A percentile compares a stretch with the other conserved stretches of the same genome.
These are phyloP conservation scores for Magnusiomyces clavatus DNA, from an alignment of 1,139 yeast genomes.

Conservation along the genomic window DNA sequence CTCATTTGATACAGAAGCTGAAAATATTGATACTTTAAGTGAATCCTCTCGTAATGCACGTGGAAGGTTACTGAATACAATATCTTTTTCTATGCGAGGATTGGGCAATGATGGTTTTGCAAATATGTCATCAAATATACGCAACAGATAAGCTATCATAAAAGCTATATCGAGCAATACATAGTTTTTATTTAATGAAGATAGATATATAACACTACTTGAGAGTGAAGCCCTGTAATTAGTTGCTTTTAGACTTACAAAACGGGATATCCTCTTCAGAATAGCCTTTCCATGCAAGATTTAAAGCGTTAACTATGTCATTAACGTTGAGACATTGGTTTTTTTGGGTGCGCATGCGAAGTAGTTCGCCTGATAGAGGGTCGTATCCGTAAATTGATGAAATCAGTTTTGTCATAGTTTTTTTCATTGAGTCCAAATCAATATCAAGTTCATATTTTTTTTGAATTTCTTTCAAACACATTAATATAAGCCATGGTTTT, in stretches of 20 bases:
- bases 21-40: slow-evolving; percentile 8
- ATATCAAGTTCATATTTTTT: slow-evolving; percentile 3
- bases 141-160: no score
- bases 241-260: no score
- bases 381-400: slow-evolving; percentile 3
- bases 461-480: slow-evolving; percentile 3
- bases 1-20: slow-evolving; percentile 11
- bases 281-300: slow-evolving; percentile 12
- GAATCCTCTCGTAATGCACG: slow-evolving; percentile 10
- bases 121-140: no score
- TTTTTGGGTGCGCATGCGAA: slow-evolving; percentile 8
- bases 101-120: no score
- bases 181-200: no score
- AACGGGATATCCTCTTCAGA: neutral
- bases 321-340: slow-evolving; percentile 2
- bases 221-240: no score
- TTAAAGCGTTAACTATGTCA: slow-evolving; percentile 11
- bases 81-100: slow-evolving; percentile 12
- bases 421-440: slow-evolving; percentile 32
- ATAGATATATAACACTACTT: no score
- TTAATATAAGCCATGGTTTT: slow-evolving; percentile 6
- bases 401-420: slow-evolving; percentile 25
- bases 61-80: slow-evolving; percentile 11
- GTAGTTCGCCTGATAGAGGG: slow-evolving; percentile 7
- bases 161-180: no score